Conservation (phyloP, 2,329 filamentous ascomycete genomes). For the Aspergillus arachidicola region DNA sequence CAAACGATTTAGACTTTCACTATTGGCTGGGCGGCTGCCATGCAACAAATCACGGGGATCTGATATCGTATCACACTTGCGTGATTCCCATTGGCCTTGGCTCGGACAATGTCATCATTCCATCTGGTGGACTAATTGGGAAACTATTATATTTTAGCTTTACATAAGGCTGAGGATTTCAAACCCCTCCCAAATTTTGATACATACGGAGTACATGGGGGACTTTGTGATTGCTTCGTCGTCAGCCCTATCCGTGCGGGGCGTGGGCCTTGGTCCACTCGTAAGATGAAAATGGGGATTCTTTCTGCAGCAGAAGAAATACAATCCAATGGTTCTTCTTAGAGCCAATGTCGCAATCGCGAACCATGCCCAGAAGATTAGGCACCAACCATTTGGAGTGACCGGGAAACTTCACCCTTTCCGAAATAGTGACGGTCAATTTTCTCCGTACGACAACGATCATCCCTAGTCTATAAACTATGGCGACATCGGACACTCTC, state of each 20-base stretch:
- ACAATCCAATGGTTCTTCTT: neutral
- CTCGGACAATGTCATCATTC: neutral
- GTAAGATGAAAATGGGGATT: neutral
- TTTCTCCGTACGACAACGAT: neutral
- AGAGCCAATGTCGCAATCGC: conserved; percentile 7
- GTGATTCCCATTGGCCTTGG: neutral
- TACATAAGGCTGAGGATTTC: neutral
- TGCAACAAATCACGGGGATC: neutral
- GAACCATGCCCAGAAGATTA: conserved; percentile 1
- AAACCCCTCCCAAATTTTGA: neutral
- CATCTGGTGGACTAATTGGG: neutral
- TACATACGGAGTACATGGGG: neutral
- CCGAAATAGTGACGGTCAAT: neutral
- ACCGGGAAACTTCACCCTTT: neutral
- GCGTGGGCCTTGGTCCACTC: conserved; percentile 12
- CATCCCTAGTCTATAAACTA: neutral
- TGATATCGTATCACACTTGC: neutral
- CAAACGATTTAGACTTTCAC: neutral
- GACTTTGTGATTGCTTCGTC: neutral
- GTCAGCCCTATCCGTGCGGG: conserved; percentile 19
- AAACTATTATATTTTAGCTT: neutral
- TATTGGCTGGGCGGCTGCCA: neutral
- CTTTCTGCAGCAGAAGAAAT: neutral
- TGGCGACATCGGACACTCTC: conserved; percentile 8
- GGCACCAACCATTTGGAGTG: conserved; percentile 4